A percentile compares a stretch with the other conserved stretches of the same genome.
Evolutionary conservation across 1,284 basidiomycete genomes (phyloP).

Genomic region (Ceratobasidium sp.): DNA sequence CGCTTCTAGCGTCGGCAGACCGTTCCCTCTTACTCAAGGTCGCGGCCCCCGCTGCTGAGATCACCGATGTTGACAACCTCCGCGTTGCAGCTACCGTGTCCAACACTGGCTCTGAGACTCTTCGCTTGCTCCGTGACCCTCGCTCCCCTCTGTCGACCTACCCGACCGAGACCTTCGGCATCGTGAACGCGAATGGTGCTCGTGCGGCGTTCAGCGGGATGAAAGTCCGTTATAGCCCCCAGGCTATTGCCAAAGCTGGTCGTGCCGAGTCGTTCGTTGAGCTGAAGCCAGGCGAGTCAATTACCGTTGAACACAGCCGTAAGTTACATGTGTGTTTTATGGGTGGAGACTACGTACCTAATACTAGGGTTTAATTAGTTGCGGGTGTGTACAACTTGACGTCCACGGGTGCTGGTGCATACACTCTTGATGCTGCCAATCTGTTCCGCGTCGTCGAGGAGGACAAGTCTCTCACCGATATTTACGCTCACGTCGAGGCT

Average conservation of each 20-base stretch:
- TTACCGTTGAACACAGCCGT: constrained; percentile 59
- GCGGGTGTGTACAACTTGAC: constrained; percentile 66
- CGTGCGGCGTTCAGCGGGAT: constrained; percentile 57
- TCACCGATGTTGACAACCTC: constrained; percentile 60
- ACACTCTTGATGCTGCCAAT: constrained; percentile 62
- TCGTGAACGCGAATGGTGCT: constrained; percentile 58
- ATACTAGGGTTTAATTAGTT: constrained; percentile 54
- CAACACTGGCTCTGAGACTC: constrained; percentile 65
- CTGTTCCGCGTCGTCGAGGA: constrained; percentile 61
- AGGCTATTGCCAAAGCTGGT: constrained; percentile 50
- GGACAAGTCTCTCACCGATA: constrained; percentile 57
- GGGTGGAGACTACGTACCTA: background rate
- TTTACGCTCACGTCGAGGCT: constrained; percentile 56
- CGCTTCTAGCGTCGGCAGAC: constrained; percentile 39
- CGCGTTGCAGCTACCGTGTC: constrained; percentile 61
- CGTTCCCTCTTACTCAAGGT: constrained; percentile 44
- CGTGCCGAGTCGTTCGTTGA: constrained; percentile 55
- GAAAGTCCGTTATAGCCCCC: constrained; percentile 54
- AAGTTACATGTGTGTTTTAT: constrained; percentile 49
- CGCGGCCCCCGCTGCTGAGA: constrained; percentile 56
- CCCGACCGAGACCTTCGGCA: constrained; percentile 62
- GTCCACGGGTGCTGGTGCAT: constrained; percentile 59
- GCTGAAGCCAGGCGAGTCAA: constrained; percentile 62
- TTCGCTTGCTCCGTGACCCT: constrained; percentile 66
- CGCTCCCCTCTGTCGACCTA: constrained; percentile 59